These are phyloP conservation scores for Bathelium albidoporum DNA, from an alignment of 495 filamentous ascomycete species.

Conservation along the genomic window DNA sequence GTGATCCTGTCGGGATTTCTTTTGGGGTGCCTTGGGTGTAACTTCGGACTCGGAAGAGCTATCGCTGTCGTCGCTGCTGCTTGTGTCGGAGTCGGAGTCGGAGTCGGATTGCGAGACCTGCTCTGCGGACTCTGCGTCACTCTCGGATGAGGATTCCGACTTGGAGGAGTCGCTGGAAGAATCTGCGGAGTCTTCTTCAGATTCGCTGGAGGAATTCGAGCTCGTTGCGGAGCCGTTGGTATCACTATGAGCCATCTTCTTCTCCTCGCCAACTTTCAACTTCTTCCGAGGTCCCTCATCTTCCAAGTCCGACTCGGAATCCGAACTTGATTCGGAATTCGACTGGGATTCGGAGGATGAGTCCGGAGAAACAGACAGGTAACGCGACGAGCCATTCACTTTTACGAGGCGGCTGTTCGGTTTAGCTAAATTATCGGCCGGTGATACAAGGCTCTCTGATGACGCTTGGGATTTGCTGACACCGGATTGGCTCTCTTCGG, in stretches of 20 bases:
- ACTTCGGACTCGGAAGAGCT: constrained; percentile 4
- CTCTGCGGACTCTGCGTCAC: background rate
- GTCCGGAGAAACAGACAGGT: background rate
- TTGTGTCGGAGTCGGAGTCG: constrained; percentile 13
- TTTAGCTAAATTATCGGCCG: background rate
- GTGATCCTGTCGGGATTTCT: background rate
- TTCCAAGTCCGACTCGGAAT: background rate
- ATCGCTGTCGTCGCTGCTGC: constrained; percentile 5
- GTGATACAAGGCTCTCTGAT: background rate
- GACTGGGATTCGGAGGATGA: background rate
- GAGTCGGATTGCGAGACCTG: constrained; percentile 13
- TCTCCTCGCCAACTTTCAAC: background rate
- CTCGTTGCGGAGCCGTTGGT: background rate
- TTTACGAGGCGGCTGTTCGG: too few species aligned
- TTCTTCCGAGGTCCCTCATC: background rate
- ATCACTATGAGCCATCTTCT: background rate
- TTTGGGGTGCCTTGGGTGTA: background rate
- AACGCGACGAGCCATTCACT: too few species aligned
- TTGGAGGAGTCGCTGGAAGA: constrained; percentile 4
- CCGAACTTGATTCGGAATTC: background rate
- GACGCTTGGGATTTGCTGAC: background rate
- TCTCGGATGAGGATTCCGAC: constrained; percentile 9
- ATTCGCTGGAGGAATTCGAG: constrained; percentile 7
- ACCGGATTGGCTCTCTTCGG: background rate
- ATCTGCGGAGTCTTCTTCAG: constrained; percentile 2